These are phyloP conservation scores for Moesziomyces sp. DNA, from an alignment of 1,284 basidiomycete species.

Conservation along the genomic window DNA sequence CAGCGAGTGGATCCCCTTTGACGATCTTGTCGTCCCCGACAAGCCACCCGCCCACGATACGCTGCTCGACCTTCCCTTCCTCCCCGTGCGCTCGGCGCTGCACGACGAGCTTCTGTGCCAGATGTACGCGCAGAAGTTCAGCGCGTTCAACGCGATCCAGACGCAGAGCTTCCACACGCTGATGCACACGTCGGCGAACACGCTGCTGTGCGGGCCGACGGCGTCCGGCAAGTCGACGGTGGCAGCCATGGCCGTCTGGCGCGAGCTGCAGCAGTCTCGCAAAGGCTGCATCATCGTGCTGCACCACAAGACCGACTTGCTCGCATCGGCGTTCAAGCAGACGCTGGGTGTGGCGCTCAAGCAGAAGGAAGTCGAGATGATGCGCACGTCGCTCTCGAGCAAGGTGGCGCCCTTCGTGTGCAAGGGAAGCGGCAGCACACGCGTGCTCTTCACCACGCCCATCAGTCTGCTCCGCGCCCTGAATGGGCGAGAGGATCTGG, in stretches of 20 bases:
- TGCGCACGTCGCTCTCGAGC: slow-evolving; percentile 28
- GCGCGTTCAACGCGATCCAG: slow-evolving; percentile 84
- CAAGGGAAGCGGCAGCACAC: slow-evolving; percentile 13
- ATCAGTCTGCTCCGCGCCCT: slow-evolving; percentile 60
- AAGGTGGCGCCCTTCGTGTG: slow-evolving; percentile 16
- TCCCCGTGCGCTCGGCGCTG: slow-evolving; percentile 73
- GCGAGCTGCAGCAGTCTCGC: slow-evolving; percentile 18
- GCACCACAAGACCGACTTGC: slow-evolving; percentile 18
- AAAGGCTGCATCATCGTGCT: slow-evolving; percentile 21
- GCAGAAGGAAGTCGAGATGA: slow-evolving; percentile 34
- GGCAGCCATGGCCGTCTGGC: slow-evolving; percentile 61
- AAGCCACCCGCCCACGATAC: slow-evolving; percentile 76
- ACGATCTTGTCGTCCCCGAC: slow-evolving; percentile 80
- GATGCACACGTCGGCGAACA: slow-evolving; percentile 77
- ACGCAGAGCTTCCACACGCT: slow-evolving; percentile 89
- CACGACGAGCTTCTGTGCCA: slow-evolving; percentile 31
- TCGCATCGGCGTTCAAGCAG: slow-evolving; percentile 18
- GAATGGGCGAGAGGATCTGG: slow-evolving; percentile 33
- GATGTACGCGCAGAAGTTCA: slow-evolving; percentile 68
- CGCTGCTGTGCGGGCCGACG: slow-evolving; percentile 83
- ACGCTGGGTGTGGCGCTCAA: slow-evolving; percentile 17
- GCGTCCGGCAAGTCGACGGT: slow-evolving; percentile 85
- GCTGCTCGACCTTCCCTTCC: slow-evolving; percentile 83
- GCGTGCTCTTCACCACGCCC: slow-evolving; percentile 68
- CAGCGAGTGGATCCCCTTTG: slow-evolving; percentile 76